phyloP scores from a whole-genome alignment of 768 basidiomycete genomes.

The Mycena indigotica region DNA sequence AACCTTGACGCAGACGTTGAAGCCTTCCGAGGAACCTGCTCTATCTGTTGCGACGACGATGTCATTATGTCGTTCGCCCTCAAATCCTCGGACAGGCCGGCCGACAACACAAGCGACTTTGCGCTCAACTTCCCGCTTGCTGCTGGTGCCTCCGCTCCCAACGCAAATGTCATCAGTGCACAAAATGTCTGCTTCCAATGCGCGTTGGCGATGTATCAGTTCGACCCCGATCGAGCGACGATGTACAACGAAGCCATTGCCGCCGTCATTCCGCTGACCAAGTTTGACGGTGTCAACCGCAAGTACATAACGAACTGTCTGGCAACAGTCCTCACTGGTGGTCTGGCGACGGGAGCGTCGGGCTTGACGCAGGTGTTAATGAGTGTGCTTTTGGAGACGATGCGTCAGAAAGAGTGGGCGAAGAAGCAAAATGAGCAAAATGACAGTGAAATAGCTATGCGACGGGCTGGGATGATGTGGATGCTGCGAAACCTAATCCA shows the following conservation, averaged over 20 bases:
- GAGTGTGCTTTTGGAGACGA: constrained; percentile 17
- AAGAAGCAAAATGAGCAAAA: constrained; percentile 3
- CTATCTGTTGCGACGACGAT: constrained; percentile 21
- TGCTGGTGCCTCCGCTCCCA: constrained; percentile 10
- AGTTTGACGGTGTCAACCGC: constrained; percentile 19
- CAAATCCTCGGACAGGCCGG: constrained; percentile 12
- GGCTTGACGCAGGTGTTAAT: constrained; percentile 18
- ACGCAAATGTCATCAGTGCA: constrained; percentile 20
- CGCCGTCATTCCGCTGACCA: constrained; percentile 20
- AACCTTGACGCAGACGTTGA: constrained; percentile 19
- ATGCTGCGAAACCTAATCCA: constrained; percentile 15
- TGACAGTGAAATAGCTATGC: constrained; percentile 13
- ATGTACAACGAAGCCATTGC: constrained; percentile 23
- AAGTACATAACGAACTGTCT: constrained; percentile 22
- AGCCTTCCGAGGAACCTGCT: constrained; percentile 16
- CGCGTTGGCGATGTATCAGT: constrained; percentile 22
- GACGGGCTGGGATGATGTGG: constrained; percentile 18
- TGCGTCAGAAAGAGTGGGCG: constrained; percentile 22
- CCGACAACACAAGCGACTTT: constrained; percentile 23
- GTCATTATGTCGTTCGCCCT: constrained; percentile 22
- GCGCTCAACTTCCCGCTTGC: constrained; percentile 22
- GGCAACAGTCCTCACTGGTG: constrained; percentile 17
- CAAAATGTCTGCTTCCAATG: constrained; percentile 24
- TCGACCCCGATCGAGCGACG: constrained; percentile 15
- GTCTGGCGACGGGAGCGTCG: constrained; percentile 19